Evolutionary conservation across 257 asterid genomes (phyloP).

Genomic region (Pogostemon cablin): DNA sequence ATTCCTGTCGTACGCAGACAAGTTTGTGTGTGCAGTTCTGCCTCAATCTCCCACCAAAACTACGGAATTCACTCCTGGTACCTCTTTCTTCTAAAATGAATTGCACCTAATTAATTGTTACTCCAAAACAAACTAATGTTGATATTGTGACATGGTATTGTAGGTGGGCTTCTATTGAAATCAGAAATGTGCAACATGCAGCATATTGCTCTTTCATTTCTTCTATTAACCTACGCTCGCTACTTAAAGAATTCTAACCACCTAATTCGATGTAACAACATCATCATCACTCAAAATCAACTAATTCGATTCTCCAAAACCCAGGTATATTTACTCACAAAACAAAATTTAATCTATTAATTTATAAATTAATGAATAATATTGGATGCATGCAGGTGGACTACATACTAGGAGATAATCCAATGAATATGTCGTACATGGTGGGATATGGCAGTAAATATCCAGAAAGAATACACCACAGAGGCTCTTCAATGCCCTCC

Average conservation of each 20-base stretch:
- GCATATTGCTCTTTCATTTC: constrained; percentile 39
- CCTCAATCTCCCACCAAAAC: constrained; percentile 50
- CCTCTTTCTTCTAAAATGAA: neutral
- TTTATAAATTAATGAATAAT: too few relatives aligned
- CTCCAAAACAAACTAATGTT: neutral
- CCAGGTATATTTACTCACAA: constrained; percentile 29
- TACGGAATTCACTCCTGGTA: constrained; percentile 40
- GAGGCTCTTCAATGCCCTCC: constrained; percentile 52
- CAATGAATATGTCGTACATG: constrained; percentile 49
- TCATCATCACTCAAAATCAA: constrained; percentile 19
- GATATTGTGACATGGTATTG: neutral
- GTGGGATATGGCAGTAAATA: constrained; percentile 50
- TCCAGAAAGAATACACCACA: constrained; percentile 55
- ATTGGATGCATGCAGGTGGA: constrained; percentile 38
- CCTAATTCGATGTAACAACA: constrained; percentile 33
- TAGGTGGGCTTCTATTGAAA: constrained; percentile 36
- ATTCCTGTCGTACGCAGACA: constrained; percentile 43
- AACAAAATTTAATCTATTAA: neutral
- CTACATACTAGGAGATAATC: constrained; percentile 55
- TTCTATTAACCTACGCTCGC: constrained; percentile 44
- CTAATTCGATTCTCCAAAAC: constrained; percentile 38
- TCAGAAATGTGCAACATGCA: constrained; percentile 44
- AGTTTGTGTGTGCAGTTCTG: constrained; percentile 39
- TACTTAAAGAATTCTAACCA: constrained; percentile 33
- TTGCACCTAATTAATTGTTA: neutral